Base-by-base conservation (phyloP, 1,284 basidiomycete species). In the Blastosporella zonata region DNA sequence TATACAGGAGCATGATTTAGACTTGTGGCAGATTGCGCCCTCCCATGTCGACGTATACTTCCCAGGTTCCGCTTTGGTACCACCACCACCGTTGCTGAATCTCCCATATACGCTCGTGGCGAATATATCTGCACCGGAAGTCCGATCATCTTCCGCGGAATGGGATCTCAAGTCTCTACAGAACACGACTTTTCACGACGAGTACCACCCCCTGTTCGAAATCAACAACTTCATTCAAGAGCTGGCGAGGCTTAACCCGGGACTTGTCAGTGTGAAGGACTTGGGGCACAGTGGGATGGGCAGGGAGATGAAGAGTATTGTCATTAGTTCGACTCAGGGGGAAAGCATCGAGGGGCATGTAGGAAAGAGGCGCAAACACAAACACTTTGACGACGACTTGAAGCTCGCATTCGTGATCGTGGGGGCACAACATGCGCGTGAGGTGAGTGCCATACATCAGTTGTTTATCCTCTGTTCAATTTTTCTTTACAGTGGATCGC, bases 381-480 rank as follows among this genome's bases (percentile, higher is more conserved):
- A 50, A 7, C 50, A 50, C 6, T 45, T 45, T 5, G 40, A 55
- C 25, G 46, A 53, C n/a, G 59, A 51, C 21, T 62, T 63, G 54
- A 78, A 76, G 59, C 56, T 70, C 7, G 77, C 83, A 12, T 79
- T 92, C 57, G 77, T 91, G n/a, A 71, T 92, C 37, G 71, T 80
- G 5, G 85, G 85, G 7, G 85, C 87, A 0, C 87, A 90, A 60
- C 90, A 93, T 65, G 87, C 87, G 18, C 74, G 90, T 35, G 89
- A 92, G 75, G 85, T 85, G 51, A 29, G 73, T 65, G n/a, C 29
- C 43, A 31, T 17, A 22, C 12, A 6, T 39, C 50, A 28, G n/a
- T 50, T 21, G 20, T 34, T 15, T 25, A 10, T n/a, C 37, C 46
- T 31, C 27, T 46, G 29, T 41, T 55, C 39, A n/a, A 27, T 23